Conservation (phyloP, 306 rosid genomes). For the Medicago arabica region DNA sequence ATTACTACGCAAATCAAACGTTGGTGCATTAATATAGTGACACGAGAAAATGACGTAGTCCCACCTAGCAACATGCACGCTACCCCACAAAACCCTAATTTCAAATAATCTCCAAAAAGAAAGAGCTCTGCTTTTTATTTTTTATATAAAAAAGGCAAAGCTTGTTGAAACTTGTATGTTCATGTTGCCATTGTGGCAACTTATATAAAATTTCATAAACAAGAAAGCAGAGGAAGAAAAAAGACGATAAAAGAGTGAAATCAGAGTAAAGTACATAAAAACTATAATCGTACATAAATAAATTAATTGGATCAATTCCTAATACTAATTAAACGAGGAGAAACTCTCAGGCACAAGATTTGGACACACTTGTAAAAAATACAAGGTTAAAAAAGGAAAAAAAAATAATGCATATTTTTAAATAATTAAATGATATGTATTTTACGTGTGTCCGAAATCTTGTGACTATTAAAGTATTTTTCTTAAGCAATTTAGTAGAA, state of each 20-base stretch:
- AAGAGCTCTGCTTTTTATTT: slow-evolving; percentile 32
- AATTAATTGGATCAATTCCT: too few relatives aligned
- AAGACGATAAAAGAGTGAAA: neutral
- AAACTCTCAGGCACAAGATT: too few relatives aligned
- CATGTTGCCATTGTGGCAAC: neutral
- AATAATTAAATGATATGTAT: too few relatives aligned
- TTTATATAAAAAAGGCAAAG: neutral
- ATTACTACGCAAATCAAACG: slow-evolving; percentile 5
- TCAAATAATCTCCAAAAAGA: slow-evolving; percentile 54
- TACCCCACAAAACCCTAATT: slow-evolving; percentile 86
- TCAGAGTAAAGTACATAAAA: neutral
- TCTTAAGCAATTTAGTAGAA: too few relatives aligned
- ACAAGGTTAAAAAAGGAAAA: too few relatives aligned
- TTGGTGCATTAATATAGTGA: slow-evolving; percentile 12
- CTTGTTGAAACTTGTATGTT: neutral
- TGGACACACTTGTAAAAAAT: too few relatives aligned
- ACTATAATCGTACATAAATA: neutral
- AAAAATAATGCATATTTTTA: too few relatives aligned
- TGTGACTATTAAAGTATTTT: too few relatives aligned
- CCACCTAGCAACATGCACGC: slow-evolving; percentile 72
- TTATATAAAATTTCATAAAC: neutral
- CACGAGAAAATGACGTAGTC: slow-evolving; percentile 45
- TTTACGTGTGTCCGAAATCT: too few relatives aligned
- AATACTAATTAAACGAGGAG: too few relatives aligned
- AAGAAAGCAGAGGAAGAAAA: neutral